Base-by-base conservation (phyloP, 371 early-diverging fungal genomes). In the Encephalitozoon hellem region DNA sequence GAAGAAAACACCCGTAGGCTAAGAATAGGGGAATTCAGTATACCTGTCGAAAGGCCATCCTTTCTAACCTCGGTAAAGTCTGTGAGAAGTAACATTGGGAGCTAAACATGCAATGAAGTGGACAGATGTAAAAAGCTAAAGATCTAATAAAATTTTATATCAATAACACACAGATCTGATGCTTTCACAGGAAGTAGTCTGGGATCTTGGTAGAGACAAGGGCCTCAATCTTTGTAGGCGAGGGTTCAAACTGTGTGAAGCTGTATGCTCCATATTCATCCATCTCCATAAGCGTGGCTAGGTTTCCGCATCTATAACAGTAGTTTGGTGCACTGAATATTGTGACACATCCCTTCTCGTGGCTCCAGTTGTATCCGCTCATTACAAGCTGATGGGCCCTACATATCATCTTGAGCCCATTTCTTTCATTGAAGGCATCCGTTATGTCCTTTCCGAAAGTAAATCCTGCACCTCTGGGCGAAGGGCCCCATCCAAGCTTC, bases 321-420 rank as follows among this genome's bases (percentile, higher is more conserved):
- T 97, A 97, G 84, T 98, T 98, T 49, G 99, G 99, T 21, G 99
- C 99, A 8, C 91, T 91, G 83, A 96, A 99, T 68, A 99, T 94
- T 28, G 99, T 99, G 3, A 99, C 97, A 8, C 94, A 94, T 77
- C 93, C 92, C 82, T 92, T 89, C 69, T 96, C 95, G 83, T 94
- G 95, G 82, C 91, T 89, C 94, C 94, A 96, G 84, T 92, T 93
- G 87, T 93, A 96, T 6, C 99, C 99, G 88, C 94, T 95, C 95
- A 91, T 95, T 83, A 96, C 97, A 54, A 97, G 89, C 87, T 99
- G 97, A 88, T 97, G 99, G 28, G 96, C 97, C 78, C 99, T 88
- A 42, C 95, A 93, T 84, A 99, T 93, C 67, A 97, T 87, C 9
- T 90, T 91, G 53, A 97, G 85, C 12, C 93, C 93, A 86, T 99